Base-by-base conservation (phyloP, 306 rosid species). In the Ormosia semicastrata region DNA sequence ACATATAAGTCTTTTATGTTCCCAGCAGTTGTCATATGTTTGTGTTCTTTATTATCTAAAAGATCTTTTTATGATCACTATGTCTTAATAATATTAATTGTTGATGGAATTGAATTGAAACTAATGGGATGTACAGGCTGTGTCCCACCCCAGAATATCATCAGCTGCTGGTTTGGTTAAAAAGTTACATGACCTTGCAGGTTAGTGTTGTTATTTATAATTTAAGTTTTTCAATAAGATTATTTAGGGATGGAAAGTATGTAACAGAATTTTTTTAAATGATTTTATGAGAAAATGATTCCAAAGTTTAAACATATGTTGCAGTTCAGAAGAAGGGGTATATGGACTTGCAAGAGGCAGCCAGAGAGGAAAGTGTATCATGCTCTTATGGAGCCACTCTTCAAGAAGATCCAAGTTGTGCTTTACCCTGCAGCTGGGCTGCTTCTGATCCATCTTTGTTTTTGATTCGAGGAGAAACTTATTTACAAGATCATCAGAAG, bases 291-390 rank as follows among this genome's bases (percentile, higher is more conserved):
- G 75, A 73, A 75, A 83, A 39, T 46, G 44, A 41, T 66, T 60
- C 34, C 17, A 34, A 78, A 67, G 37, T 66, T 57, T n/a, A 39
- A 65, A 66, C 47, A 47, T 8, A 44, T 63, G 77, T 75, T 73
- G 69, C 92, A 91, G 98, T 81, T 90, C 94, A 88, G 63, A 92
- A 92, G 83, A 94, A 92, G 83, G 97, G 94, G 36, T 88, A 87
- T 80, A 17, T 75, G 69, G 98, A 91, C 64, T 82, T 91, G 29
- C 93, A 85, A 56, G 98, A 89, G 14, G 77, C 17, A 81, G 68
- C 37, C 3, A 90, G 58, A 87, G 92, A 91, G 78, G 92, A 88
- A 49, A 80, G 64, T 63, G 32, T 7, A 4, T 12, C 88, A 46
- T 86, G 87, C 81, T 73, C 78, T 62, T 91, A 84, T 73, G 98